Evolutionary conservation across 2,329 filamentous ascomycete genomes (phyloP), one percentile per base, ranked within the genome.

Genomic region (Penicillium aurantiogriseum): DNA sequence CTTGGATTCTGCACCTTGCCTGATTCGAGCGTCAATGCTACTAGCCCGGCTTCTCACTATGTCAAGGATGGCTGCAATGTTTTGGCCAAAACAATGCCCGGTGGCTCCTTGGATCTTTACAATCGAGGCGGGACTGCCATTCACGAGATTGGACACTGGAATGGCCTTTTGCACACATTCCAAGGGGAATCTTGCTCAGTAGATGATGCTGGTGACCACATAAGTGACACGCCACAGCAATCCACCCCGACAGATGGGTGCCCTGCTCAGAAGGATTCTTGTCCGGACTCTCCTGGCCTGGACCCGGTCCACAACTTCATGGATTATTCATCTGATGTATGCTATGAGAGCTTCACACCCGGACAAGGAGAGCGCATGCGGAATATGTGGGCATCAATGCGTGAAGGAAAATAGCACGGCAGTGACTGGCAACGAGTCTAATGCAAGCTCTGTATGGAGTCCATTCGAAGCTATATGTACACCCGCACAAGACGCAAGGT

Each of bases 251-350:
- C 83, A n/a, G 77, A 80, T 60, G 82, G 82, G 1, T 86, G 83
- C 68, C 83, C 83, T 1, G 64, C 61, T 0, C 68, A 64, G 3
- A 84, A 84, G 70, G 76, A 81, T 63, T 81, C 75, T 19, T 85
- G 83, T 64, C 80, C 80, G 0, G 67, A 69, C 25, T 69, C 71
- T 25, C 69, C 73, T 11, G 80, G 79, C 0, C 52, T 75, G 13
- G 83, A 85, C 69, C 74, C 80, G 4, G 80, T 85, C 54, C 80
- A 83, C 58, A 84, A 85, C 65, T 85, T 81, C 63, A 85, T 86
- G 83, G 83, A 86, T 69, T 85, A 85, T 67, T 80, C 77, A 5
- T 79, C 74, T 8, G 83, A 85, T 74, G 77, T 74, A 21, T 85
- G 83, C 60, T 85, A 85, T 68, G 74, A 76, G 61, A 74, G 69